Percentiles rank a stretch among this genome's conserved stretches.
These are phyloP conservation scores for Hanseniaspora uvarum DNA, from an alignment of 1,139 yeast species.

Conservation along the genomic window DNA sequence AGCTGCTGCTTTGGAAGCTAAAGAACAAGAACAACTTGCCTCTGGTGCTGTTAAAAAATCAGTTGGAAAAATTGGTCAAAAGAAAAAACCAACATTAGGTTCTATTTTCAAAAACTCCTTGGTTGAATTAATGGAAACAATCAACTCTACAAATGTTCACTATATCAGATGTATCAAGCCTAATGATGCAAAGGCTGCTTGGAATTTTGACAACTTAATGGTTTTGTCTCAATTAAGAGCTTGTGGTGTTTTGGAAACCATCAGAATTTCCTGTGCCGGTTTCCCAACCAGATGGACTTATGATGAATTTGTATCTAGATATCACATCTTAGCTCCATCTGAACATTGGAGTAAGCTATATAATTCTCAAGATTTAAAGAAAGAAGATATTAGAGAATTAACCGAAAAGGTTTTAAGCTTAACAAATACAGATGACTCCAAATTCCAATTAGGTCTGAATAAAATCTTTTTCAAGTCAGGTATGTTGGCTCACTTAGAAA, in stretches of 20 bases:
- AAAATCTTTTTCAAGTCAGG: slow-evolving; percentile 96
- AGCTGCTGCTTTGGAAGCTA: slow-evolving; percentile 40
- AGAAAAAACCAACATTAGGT: slow-evolving; percentile 85
- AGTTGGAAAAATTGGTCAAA: slow-evolving; percentile 33
- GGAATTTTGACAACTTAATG: slow-evolving; percentile 95
- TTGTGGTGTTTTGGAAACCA: slow-evolving; percentile 96
- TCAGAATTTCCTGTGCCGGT: slow-evolving; percentile 93
- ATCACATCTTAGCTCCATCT: slow-evolving; percentile 70
- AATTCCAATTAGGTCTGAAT: slow-evolving; percentile 78
- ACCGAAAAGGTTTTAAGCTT: slow-evolving; percentile 58
- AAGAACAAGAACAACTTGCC: slow-evolving; percentile 31
- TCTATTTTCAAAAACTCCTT: slow-evolving; percentile 86
- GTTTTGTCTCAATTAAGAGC: slow-evolving; percentile 92
- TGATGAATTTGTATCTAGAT: slow-evolving; percentile 84
- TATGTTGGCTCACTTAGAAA: slow-evolving; percentile 84
- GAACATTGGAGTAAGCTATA: slow-evolving; percentile 56
- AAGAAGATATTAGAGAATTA: slow-evolving; percentile 49
- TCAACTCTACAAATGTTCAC: slow-evolving; percentile 88
- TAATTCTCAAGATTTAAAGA: slow-evolving; percentile 42
- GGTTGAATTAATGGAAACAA: slow-evolving; percentile 85
- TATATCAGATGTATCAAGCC: slow-evolving; percentile 97
- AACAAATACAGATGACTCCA: slow-evolving; percentile 52
- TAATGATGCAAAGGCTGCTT: slow-evolving; percentile 83
- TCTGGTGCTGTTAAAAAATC: slow-evolving; percentile 25
- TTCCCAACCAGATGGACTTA: slow-evolving; percentile 96